A percentile compares a stretch with the other conserved stretches of the same genome.
Conservation (phyloP, 2,329 filamentous ascomycete species). For the Talaromyces pinophilus region DNA sequence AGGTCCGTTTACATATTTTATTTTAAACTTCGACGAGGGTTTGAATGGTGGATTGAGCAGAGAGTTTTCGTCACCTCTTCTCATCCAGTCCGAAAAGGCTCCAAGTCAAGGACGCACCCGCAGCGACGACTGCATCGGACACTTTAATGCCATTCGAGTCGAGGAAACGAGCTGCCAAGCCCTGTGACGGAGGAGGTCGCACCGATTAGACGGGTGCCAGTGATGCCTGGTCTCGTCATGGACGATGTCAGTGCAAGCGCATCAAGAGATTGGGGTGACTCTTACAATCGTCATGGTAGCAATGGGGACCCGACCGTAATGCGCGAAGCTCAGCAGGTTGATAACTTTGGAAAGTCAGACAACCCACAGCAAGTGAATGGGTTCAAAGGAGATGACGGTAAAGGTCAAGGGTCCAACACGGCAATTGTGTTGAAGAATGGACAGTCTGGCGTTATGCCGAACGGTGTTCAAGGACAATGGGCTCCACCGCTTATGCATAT, state of each 20-base stretch:
- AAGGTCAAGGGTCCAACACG: not conserved
- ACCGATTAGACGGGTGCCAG: constrained; percentile 27
- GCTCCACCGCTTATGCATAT: constrained; percentile 66
- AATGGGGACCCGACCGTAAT: constrained; percentile 30
- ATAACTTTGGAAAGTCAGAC: constrained; percentile 24
- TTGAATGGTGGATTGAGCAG: not conserved
- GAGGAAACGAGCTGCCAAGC: constrained; percentile 28
- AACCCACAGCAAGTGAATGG: constrained; percentile 36
- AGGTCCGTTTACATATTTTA: too few relatives aligned
- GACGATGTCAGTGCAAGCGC: constrained; percentile 38
- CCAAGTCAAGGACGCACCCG: not conserved
- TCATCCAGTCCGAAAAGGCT: not conserved
- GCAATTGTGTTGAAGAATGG: constrained; percentile 8
- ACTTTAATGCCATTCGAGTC: constrained; percentile 26
- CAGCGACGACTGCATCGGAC: constrained; percentile 6
- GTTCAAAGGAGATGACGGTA: constrained; percentile 11
- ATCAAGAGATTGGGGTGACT: constrained; percentile 29
- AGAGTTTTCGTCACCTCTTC: not conserved
- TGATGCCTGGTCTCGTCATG: constrained; percentile 49
- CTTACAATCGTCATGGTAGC: constrained; percentile 30
- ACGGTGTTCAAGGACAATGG: constrained; percentile 29
- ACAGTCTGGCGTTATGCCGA: not conserved
- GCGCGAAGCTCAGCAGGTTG: constrained; percentile 25
- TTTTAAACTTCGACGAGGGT: not conserved
- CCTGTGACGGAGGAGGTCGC: constrained; percentile 19